A percentile compares a stretch with the other conserved stretches of the same genome.
Conservation (phyloP, 2,329 filamentous ascomycete species). For the Curvularia eragrostidis region DNA sequence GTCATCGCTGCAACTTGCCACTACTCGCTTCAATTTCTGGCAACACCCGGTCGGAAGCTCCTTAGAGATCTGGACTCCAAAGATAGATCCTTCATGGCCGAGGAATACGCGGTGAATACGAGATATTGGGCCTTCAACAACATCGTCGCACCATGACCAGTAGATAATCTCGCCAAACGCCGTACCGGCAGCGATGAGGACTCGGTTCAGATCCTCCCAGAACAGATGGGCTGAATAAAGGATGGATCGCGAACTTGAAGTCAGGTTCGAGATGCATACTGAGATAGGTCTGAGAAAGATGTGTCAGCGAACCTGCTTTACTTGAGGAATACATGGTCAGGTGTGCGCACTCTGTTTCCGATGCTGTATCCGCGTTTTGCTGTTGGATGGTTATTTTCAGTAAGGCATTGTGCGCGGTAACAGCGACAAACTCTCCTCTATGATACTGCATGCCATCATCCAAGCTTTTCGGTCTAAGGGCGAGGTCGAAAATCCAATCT, state of each 20-base stretch:
- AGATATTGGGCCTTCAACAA: constrained; percentile 25
- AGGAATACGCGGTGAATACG: constrained; percentile 64
- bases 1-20: constrained; percentile 95
- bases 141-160: constrained; percentile 72
- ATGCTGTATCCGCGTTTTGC: constrained; percentile 5
- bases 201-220: constrained; percentile 63
- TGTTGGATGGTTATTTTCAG: constrained; percentile 56
- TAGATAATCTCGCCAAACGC: constrained; percentile 93
- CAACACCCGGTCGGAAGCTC: constrained; percentile 24
- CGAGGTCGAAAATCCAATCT: constrained; percentile 50
- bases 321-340: not conserved
- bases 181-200: constrained; percentile 86
- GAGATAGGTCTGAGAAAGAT: constrained; percentile 12
- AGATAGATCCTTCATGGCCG: constrained; percentile 90
- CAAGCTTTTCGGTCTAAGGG: constrained; percentile 21
- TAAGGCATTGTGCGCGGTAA: constrained; percentile 89
- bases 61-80: constrained; percentile 80
- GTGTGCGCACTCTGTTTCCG: constrained; percentile 7
- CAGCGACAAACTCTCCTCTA: constrained; percentile 43
- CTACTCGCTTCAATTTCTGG: constrained; percentile 63
- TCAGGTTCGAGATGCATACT: constrained; percentile 57
- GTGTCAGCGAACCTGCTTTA: constrained; percentile 3
- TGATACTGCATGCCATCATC: constrained; percentile 14
- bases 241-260: constrained; percentile 77
- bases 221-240: constrained; percentile 82